Conservation (phyloP, 345 rosid species). For the Chamaenerion angustifolium region DNA sequence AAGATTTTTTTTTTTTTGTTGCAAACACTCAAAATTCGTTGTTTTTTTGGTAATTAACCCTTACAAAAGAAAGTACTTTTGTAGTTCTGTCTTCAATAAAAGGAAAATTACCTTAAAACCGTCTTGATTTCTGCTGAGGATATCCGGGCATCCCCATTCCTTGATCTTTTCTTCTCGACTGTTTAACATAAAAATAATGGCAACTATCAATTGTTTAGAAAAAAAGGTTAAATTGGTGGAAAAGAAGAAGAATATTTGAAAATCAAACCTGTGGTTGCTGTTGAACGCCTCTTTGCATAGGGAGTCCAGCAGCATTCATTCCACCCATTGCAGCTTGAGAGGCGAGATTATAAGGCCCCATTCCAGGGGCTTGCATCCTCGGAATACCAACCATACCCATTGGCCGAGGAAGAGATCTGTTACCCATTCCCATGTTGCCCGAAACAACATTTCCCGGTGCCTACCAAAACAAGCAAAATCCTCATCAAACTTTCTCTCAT, state of each 20-base stretch:
- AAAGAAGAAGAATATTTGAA: not conserved
- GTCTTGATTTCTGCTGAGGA: slow-evolving; percentile 79
- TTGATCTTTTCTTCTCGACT: slow-evolving; percentile 75
- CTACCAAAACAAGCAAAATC: slow-evolving; percentile 1
- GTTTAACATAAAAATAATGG: slow-evolving; percentile 14
- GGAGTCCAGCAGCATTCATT: slow-evolving; percentile 63
- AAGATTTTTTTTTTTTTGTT: no score
- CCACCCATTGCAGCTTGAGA: slow-evolving; percentile 55
- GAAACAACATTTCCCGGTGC: slow-evolving; percentile 47
- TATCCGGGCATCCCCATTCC: slow-evolving; percentile 75
- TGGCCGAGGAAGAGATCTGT: slow-evolving; percentile 54
- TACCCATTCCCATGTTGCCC: slow-evolving; percentile 36
- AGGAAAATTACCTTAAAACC: slow-evolving; percentile 24
- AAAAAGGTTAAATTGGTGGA: no score
- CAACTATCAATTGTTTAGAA: not conserved
- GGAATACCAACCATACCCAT: slow-evolving; percentile 53
- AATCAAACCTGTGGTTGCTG: slow-evolving; percentile 39
- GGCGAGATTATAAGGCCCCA: slow-evolving; percentile 53
- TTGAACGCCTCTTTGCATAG: slow-evolving; percentile 70
- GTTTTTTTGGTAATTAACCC: no score
- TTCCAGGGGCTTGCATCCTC: slow-evolving; percentile 69
- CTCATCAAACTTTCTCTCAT: no score
- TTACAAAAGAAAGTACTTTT: no score
- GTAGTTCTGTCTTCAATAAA: not conserved
- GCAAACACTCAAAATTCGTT: no score